These are phyloP conservation scores for Cyberlindnera bimundalis DNA, from an alignment of 805 yeast genomes.

Conservation along the genomic window DNA sequence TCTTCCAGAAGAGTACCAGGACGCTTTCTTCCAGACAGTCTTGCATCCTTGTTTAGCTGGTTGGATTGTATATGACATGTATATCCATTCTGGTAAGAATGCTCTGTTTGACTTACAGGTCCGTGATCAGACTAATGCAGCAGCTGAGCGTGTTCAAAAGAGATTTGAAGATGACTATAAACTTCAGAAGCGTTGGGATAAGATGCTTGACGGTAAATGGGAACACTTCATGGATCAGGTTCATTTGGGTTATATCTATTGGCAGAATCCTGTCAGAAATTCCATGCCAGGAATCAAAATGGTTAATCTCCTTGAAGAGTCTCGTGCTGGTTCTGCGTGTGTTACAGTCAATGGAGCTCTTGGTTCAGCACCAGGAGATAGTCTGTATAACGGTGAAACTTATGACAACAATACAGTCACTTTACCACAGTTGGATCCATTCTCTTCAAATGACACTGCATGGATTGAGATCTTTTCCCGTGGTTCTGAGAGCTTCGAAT, in stretches of 20 bases:
- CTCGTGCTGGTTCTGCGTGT: constrained; percentile 14
- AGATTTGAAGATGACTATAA: constrained; percentile 7
- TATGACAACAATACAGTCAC: constrained; percentile 14
- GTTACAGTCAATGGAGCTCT: constrained; percentile 5
- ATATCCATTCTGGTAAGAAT: constrained; percentile 10
- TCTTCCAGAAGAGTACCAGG: constrained; percentile 7
- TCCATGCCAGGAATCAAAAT: constrained; percentile 8
- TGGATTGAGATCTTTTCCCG: constrained; percentile 14
- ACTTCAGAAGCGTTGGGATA: constrained; percentile 10
- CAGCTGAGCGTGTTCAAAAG: constrained; percentile 6
- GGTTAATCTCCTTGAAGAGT: constrained; percentile 3
- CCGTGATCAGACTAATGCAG: constrained; percentile 12
- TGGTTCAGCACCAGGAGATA: constrained; percentile 14
- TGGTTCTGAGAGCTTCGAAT: constrained; percentile 12
- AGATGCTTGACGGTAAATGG: constrained; percentile 14
- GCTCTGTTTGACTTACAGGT: constrained; percentile 8
- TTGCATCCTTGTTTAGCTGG: constrained; percentile 14
- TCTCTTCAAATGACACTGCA: constrained; percentile 6
- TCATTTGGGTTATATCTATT: constrained; percentile 12
- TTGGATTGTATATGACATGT: constrained; percentile 12
- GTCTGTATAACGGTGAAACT: constrained; percentile 6
- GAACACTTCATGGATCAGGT: constrained; percentile 15
- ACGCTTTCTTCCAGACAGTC: constrained; percentile 10
- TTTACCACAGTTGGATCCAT: constrained; percentile 12
- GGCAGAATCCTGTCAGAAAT: constrained; percentile 16